Evolutionary conservation across 179 eudicot genomes (phyloP).

Genomic region (Monotropa hypopitys): DNA sequence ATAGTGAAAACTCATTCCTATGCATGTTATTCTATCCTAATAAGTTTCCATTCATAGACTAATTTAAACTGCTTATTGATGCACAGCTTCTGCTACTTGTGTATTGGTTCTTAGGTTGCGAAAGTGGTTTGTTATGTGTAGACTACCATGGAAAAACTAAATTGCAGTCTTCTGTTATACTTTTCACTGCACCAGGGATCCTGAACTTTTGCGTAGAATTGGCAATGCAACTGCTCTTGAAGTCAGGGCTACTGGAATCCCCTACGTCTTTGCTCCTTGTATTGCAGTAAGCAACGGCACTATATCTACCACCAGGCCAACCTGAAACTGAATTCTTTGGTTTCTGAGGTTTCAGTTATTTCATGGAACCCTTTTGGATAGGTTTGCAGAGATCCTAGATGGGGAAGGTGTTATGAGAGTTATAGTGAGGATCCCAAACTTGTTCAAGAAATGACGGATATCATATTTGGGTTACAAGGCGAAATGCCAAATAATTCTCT

Average conservation of each 20-base stretch:
- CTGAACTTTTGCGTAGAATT: conserved; percentile 48
- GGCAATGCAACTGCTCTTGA: conserved; percentile 86
- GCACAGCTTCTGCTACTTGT: background rate
- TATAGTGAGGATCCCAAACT: conserved; percentile 85
- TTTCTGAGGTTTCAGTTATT: background rate
- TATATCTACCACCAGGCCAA: background rate
- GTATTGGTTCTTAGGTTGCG: background rate
- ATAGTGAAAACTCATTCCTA: background rate
- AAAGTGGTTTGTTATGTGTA: background rate
- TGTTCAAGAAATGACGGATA: conserved; percentile 72
- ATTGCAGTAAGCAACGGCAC: conserved; percentile 50
- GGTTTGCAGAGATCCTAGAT: conserved; percentile 96
- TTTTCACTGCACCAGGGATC: conserved; percentile 44
- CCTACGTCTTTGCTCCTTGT: conserved; percentile 79
- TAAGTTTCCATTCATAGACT: background rate
- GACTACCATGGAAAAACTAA: background rate
- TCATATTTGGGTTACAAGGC: conserved; percentile 82
- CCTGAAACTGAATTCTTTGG: background rate
- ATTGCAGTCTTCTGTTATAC: background rate
- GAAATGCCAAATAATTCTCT: conserved; percentile 38
- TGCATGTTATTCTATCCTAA: background rate
- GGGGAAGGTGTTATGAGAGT: conserved; percentile 97
- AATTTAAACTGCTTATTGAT: background rate
- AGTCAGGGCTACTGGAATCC: conserved; percentile 90
- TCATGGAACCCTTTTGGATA: conserved; percentile 14